These are phyloP conservation scores for Penicillium sp. DNA, from an alignment of 2,329 filamentous ascomycete species.

Conservation along the genomic window DNA sequence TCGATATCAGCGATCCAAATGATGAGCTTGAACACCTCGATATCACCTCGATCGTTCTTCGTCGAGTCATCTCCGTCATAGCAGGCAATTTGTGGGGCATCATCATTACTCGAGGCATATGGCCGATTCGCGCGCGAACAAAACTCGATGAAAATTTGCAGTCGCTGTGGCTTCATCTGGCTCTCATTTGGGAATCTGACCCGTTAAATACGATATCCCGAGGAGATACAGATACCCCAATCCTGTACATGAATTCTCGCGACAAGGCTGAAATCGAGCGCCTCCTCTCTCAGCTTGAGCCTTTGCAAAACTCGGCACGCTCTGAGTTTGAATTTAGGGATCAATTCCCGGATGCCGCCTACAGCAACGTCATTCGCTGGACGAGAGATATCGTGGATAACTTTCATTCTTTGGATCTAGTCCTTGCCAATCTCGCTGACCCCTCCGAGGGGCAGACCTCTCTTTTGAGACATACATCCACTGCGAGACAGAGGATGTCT, in stretches of 20 bases:
- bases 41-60: slow-evolving; percentile 84
- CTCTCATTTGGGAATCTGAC: slow-evolving; percentile 92
- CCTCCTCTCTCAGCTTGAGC: background rate
- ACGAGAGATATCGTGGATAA: slow-evolving; percentile 86
- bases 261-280: background rate
- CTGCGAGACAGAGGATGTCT: background rate
- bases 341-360: slow-evolving; percentile 77
- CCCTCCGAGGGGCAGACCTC: slow-evolving; percentile 43
- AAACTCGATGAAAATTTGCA: slow-evolving; percentile 89
- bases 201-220: slow-evolving; percentile 79
- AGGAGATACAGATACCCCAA: slow-evolving; percentile 42
- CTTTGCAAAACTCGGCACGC: background rate
- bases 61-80: slow-evolving; percentile 86
- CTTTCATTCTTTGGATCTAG: slow-evolving; percentile 94
- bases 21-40: slow-evolving; percentile 82
- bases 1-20: slow-evolving; percentile 54
- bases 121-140: slow-evolving; percentile 86
- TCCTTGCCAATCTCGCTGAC: background rate
- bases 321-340: slow-evolving; percentile 84
- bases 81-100: slow-evolving; percentile 90
- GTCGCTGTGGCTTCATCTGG: slow-evolving; percentile 89
- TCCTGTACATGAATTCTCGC: background rate
- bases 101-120: slow-evolving; percentile 83
- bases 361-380: slow-evolving; percentile 73
- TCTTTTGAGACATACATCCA: background rate